Percentiles rank a stretch among this genome's conserved stretches.
These are phyloP conservation scores for Phytophthora pisi DNA, from an alignment of 352 stramenopile genomes.

Conservation along the genomic window DNA sequence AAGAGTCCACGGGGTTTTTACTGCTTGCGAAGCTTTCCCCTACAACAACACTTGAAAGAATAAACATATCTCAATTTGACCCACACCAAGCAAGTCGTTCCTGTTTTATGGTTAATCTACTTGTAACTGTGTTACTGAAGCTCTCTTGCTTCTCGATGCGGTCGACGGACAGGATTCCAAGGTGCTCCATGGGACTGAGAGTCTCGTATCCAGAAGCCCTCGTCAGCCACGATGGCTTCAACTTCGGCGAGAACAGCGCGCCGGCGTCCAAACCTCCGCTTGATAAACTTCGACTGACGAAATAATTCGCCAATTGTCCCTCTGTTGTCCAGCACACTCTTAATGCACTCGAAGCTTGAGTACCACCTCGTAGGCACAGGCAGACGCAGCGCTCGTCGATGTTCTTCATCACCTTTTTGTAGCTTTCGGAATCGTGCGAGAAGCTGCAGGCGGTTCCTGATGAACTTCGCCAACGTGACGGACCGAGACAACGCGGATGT, in stretches of 20 bases:
- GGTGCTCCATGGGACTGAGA: no score
- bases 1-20: no score
- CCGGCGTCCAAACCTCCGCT: neutral
- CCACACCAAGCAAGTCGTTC: no score
- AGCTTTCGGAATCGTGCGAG: neutral
- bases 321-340: constrained; percentile 1
- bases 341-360: constrained; percentile 4
- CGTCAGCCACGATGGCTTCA: neutral
- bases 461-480: constrained; percentile 3
- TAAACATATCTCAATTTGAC: no score
- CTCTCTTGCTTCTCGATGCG: no score
- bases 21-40: no score
- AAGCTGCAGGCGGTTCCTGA: constrained; percentile 1
- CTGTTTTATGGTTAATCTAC: no score
- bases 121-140: no score
- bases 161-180: no score
- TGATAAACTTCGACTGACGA: constrained; percentile 2
- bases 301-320: neutral
- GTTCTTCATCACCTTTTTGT: constrained; percentile 2
- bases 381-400: neutral
- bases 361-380: constrained; percentile 3
- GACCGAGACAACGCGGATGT: neutral
- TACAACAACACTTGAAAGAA: no score
- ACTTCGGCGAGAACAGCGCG: neutral
- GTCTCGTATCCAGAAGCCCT: neutral